Conservation (phyloP, 345 rosid species). For the Psidium friedrichsthalianum region DNA sequence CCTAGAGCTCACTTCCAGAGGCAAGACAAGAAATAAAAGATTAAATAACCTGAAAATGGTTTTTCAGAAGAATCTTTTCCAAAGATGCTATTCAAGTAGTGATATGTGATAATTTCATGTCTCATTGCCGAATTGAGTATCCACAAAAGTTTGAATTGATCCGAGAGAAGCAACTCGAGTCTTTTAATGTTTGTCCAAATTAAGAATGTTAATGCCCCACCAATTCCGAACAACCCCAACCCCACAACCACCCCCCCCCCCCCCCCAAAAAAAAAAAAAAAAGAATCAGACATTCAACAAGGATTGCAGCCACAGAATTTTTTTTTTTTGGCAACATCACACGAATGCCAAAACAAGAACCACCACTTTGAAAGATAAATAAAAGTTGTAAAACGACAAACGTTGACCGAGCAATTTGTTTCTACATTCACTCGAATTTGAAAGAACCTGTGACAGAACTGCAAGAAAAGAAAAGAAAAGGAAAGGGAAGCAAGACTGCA, state of each 20-base stretch:
- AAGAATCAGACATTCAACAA: not conserved
- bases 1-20: not conserved
- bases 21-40: not conserved
- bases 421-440: not conserved
- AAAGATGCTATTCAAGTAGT: not conserved
- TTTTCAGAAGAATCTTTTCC: not conserved
- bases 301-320: not conserved
- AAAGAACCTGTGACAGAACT: not conserved
- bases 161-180: not conserved
- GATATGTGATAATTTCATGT: not conserved
- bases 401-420: not conserved
- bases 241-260: not conserved
- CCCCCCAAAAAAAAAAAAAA: fast-evolving
- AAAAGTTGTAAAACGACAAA: not conserved
- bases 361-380: not conserved
- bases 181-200: not conserved
- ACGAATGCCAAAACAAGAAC: not conserved
- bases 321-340: not conserved
- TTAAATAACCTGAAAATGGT: not conserved
- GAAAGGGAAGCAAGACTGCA: not conserved
- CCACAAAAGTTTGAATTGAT: not conserved
- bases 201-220: too few relatives aligned
- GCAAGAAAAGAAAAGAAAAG: not conserved
- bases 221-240: too few relatives aligned
- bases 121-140: not conserved